Base-by-base conservation (phyloP, 768 basidiomycete genomes). In the Boletus reticulatus region DNA sequence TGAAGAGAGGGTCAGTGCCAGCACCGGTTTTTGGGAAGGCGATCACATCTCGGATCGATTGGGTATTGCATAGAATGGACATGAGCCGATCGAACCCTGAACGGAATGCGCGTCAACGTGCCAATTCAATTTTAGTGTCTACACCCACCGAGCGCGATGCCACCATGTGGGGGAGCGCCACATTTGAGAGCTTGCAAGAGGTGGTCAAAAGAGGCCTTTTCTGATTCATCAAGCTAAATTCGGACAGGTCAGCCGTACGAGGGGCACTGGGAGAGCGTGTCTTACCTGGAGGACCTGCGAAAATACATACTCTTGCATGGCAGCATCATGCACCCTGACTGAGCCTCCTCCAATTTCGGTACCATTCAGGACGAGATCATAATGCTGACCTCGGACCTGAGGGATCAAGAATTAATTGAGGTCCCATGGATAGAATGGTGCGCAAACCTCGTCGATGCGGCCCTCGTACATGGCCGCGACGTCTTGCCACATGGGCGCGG, bases 91-190 rank as follows among this genome's bases (percentile, higher is more conserved):
- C 95, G 62, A 98, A 92, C 44, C 94, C 94, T 95, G 70, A 20
- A 58, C 44, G 44, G 6, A 56, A 45, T 36, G 46, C 49, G 34
- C 29, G 44, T 64, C 19, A 53, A n/a, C 34, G 45, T 34, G 43
- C 27, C 38, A 43, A 34, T 53, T 60, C 46, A 36, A 48, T 58
- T 45, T 34, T 62, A 48, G 31, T 48, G 50, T 47, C 41, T 36
- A 43, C 32, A 73, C 78, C 51, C 69, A 90, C 94, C 94, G 52
- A 98, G 78, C 2, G 95, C 95, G 51, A 97, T 90, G 42, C 95
- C 95, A 36, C 91, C 95, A 75, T 98, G 95, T 61, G 95, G 95
- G 22, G 95, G 94, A 16, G 95, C 95, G 55, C 95, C 95, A 71
- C 87, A 92, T 65, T 78, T 78, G 55, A 98, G 79, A 16, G 95